These are phyloP conservation scores for Pleurozium schreberi DNA, from an alignment of 225 moss, liverwort and hornwort genomes.

Conservation along the genomic window DNA sequence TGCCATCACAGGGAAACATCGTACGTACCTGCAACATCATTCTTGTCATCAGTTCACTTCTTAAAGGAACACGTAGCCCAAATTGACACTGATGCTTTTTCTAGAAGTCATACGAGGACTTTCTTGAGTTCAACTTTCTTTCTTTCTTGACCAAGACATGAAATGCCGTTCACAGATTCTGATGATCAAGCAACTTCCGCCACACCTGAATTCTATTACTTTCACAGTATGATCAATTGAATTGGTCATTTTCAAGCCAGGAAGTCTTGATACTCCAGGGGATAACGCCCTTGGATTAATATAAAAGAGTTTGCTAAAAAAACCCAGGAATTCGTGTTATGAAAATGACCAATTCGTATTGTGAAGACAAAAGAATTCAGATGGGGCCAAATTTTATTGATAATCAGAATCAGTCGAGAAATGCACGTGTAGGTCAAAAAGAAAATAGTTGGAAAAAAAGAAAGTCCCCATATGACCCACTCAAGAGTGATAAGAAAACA, in stretches of 20 bases:
- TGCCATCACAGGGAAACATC: slow-evolving; percentile 21
- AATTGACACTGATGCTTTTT: background rate
- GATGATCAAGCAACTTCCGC: background rate
- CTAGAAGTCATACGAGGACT: background rate
- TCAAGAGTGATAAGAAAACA: background rate
- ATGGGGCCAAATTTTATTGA: background rate
- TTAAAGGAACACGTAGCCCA: background rate
- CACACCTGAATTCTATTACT: background rate
- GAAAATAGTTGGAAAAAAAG: background rate
- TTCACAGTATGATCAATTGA: background rate
- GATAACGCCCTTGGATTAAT: background rate
- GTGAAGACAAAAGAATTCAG: background rate
- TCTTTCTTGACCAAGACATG: background rate
- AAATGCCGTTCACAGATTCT: background rate
- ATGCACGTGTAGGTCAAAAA: background rate
- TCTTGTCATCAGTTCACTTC: background rate
- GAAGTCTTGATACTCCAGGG: background rate
- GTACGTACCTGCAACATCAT: background rate
- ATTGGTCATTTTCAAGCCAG: background rate
- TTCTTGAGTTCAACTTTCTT: background rate
- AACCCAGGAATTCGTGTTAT: background rate
- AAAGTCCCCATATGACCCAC: background rate
- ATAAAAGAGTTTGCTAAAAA: background rate
- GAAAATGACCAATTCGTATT: background rate
- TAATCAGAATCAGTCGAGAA: background rate